Base-by-base conservation (phyloP, 1,284 basidiomycete species). In the Cutaneotrichosporon spelunceum region DNA sequence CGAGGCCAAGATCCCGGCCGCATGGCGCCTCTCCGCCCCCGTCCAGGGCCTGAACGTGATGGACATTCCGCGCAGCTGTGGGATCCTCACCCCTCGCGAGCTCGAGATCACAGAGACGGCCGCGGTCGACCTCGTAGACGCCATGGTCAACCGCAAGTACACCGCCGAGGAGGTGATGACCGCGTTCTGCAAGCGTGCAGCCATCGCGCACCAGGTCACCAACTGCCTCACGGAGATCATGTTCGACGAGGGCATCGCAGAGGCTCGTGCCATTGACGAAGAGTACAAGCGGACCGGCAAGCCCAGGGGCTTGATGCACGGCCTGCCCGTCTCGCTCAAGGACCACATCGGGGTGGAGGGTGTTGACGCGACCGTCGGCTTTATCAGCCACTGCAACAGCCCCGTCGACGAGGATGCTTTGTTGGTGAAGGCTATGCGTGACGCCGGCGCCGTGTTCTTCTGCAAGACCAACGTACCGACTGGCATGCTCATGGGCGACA, bases 161-260 rank as follows among this genome's bases (percentile, higher is more conserved):
- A 82, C 89, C 50, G 78, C 91, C 56, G 90, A 90, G 1, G 90
- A 92, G 62, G 90, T 91, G 72, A 77, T 90, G 19, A 70, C 78
- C 88, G 54, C 78, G 0, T 91, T 88, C 74, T 33, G 85, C 72
- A 91, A 92, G 79, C 82, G 90, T 24, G 88, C 90, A 0, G 82
- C 89, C 48, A 78, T 91, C 56, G 90, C 91, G 1, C 90, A 92
- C 62, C 91, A 92, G 72, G 77, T 90, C 14, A 70, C 78, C 65
- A 63, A 80, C 74, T 77, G 78, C 70, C 23, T 82, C 60, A 66
- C 80, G 45, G 76, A 78, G 64, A 73, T 80, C 56, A 72, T 78
- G 59, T 76, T 81, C 61, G 73, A 77, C 0, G 67, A 75, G 24
- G 81, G 73, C 0, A 61, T 79, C 30, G 71, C 58, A 34, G 61